Evolutionary conservation across 345 rosid genomes (phyloP), one percentile per base, ranked within the genome.

Genomic region (Salix exigua): DNA sequence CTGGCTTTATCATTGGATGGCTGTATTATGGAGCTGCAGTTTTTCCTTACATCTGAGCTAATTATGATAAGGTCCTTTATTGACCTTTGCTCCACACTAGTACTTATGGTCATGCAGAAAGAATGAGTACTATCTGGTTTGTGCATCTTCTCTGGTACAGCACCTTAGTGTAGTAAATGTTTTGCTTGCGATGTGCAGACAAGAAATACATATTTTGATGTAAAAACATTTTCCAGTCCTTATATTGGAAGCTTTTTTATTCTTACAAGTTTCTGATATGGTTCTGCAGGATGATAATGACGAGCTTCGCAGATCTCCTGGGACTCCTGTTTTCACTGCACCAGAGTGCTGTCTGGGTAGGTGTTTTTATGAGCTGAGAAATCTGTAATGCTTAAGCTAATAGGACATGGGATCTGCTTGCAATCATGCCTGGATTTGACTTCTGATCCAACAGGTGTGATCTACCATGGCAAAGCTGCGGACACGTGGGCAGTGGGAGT

Each of bases 241-340:
- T 51, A 5, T 44, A 19, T 30, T 11, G 14, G 31, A 13, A 53
- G 31, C 21, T 26, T 13, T 73, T 51, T 64, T 18, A 30, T 42
- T 26, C 40, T 26, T 68, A 1, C 19, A 35, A 38, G 50, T 63
- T 16, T 64, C 48, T 28, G 53, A 69, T 72, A 64, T 80, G 64
- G n/a, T 69, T 76, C 12, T 66, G 79, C 84, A 94, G 99, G 97
- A 91, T 87, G 94, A 90, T 76, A 88, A 92, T 81, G 99, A 96
- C 86, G 94, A 90, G 81, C 98, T 96, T 76, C 94, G 97, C 33
- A 88, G 98, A 13, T 96, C 99, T 77, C 99, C 99, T 17, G 99
- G 99, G 72, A 96, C 99, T 63, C 99, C 99, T 71, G 99, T 96
- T 82, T 96, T 92, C 86, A 96, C 99, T 77, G 99, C 99, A 60